A percentile compares a stretch with the other conserved stretches of the same genome.
These are phyloP conservation scores for Xanthoconium stramineum DNA, from an alignment of 768 basidiomycete genomes.

Conservation along the genomic window DNA sequence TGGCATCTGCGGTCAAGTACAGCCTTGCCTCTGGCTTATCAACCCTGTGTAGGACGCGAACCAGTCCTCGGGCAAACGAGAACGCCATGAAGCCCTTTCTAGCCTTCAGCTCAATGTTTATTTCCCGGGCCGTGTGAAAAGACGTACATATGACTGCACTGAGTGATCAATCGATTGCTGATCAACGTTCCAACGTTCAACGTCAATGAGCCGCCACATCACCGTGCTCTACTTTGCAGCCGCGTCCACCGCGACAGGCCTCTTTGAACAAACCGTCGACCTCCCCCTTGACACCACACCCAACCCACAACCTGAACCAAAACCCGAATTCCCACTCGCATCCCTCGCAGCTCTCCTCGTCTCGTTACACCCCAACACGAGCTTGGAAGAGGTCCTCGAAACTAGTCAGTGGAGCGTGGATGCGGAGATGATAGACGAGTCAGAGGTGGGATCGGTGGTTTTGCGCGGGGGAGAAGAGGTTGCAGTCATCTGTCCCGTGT, in stretches of 20 bases:
- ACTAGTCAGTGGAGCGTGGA: slow-evolving; percentile 76
- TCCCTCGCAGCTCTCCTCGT: slow-evolving; percentile 50
- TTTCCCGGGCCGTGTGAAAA: no score
- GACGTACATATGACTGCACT: no score
- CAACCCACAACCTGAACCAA: not conserved
- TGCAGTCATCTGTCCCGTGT: slow-evolving; percentile 78
- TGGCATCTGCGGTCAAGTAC: no score
- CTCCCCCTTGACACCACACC: slow-evolving; percentile 39
- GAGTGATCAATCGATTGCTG: no score
- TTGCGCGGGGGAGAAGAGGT: slow-evolving; percentile 74
- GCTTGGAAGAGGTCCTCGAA: slow-evolving; percentile 51
- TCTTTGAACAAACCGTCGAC: slow-evolving; percentile 49
- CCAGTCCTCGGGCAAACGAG: no score
- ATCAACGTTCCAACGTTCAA: no score
- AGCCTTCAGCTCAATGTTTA: no score
- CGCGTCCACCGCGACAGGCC: slow-evolving; percentile 67
- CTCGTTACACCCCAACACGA: slow-evolving; percentile 49
- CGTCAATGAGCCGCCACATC: slow-evolving; percentile 22
- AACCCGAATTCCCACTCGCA: slow-evolving; percentile 39
- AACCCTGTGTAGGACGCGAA: no score
- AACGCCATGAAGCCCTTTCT: no score
- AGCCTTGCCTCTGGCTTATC: no score
- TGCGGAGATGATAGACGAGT: slow-evolving; percentile 72
- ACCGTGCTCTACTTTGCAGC: slow-evolving; percentile 55
- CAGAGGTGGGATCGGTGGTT: slow-evolving; percentile 33